phyloP scores from a whole-genome alignment of 1,139 yeast species.

The Taphrina wiesneri region DNA sequence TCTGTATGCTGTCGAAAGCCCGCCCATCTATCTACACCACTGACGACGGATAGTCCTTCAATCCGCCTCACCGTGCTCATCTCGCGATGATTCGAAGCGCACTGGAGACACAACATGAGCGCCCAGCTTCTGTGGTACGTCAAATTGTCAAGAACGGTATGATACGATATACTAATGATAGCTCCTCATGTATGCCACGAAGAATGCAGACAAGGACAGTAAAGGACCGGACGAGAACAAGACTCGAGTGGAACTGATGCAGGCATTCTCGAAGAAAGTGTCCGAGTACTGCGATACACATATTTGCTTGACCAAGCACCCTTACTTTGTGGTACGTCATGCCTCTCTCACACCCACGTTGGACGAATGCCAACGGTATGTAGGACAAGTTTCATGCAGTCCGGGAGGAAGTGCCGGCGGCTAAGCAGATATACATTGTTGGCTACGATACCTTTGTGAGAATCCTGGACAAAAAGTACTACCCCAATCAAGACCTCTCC shows the following conservation, averaged over 20 bases:
- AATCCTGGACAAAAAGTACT: slow-evolving; percentile 32
- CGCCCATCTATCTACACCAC: background rate
- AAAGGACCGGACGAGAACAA: slow-evolving; percentile 10
- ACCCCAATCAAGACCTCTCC: slow-evolving; percentile 27
- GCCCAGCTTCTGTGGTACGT: slow-evolving; percentile 16
- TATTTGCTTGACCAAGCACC: slow-evolving; percentile 28
- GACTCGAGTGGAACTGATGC: slow-evolving; percentile 21
- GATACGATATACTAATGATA: background rate
- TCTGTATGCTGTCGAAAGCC: background rate
- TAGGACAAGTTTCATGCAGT: slow-evolving; percentile 27
- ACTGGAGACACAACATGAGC: slow-evolving; percentile 7
- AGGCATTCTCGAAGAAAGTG: slow-evolving; percentile 23
- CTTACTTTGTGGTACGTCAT: slow-evolving; percentile 14
- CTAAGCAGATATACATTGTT: slow-evolving; percentile 20
- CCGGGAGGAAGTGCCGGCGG: slow-evolving; percentile 3
- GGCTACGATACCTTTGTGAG: slow-evolving; percentile 31
- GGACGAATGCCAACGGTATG: background rate
- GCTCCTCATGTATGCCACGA: slow-evolving; percentile 29
- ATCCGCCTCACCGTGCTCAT: slow-evolving; percentile 34
- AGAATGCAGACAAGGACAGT: slow-evolving; percentile 32
- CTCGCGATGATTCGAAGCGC: slow-evolving; percentile 25
- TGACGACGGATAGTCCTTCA: slow-evolving; percentile 13
- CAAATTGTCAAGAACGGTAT: no score
- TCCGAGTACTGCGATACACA: slow-evolving; percentile 14
- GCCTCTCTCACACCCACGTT: background rate